Conservation (phyloP, 192 early-diverging fungal species). For the Backusella circina region DNA sequence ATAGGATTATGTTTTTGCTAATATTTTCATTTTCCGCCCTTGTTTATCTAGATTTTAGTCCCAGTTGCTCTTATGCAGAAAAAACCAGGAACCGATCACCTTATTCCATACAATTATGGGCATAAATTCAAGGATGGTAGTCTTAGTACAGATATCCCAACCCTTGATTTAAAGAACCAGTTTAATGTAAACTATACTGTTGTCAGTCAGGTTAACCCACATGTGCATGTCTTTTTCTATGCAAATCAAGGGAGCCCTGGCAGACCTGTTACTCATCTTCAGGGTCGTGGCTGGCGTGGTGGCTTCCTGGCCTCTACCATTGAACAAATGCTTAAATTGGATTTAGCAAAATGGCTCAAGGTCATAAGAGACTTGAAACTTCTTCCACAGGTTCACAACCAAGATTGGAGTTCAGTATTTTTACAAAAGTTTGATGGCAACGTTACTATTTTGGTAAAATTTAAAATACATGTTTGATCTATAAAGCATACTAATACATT, state of each 20-base stretch:
- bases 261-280: slow-evolving; percentile 65
- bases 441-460: slow-evolving; percentile 70
- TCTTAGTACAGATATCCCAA: slow-evolving; percentile 78
- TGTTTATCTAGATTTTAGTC: slow-evolving; percentile 53
- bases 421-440: slow-evolving; percentile 91
- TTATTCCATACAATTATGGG: slow-evolving; percentile 76
- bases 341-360: slow-evolving; percentile 83
- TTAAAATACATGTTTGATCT: neutral
- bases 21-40: neutral
- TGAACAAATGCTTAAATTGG: slow-evolving; percentile 80
- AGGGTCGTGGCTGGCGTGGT: slow-evolving; percentile 79
- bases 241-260: slow-evolving; percentile 74
- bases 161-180: slow-evolving; percentile 65
- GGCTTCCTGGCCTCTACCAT: slow-evolving; percentile 80
- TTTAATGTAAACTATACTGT: slow-evolving; percentile 88
- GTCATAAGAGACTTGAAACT: slow-evolving; percentile 76
- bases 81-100: slow-evolving; percentile 47
- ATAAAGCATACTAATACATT: neutral
- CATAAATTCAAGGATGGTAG: slow-evolving; percentile 86
- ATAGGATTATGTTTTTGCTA: neutral
- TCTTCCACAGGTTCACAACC: slow-evolving; percentile 69
- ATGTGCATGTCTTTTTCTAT: slow-evolving; percentile 85
- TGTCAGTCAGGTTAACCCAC: slow-evolving; percentile 87
- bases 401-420: slow-evolving; percentile 82
- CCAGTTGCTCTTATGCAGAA: slow-evolving; percentile 84